A percentile compares a stretch with the other conserved stretches of the same genome.
These are phyloP conservation scores for Neobulgaria alba DNA, from an alignment of 2,329 filamentous ascomycete genomes.

Conservation along the genomic window DNA sequence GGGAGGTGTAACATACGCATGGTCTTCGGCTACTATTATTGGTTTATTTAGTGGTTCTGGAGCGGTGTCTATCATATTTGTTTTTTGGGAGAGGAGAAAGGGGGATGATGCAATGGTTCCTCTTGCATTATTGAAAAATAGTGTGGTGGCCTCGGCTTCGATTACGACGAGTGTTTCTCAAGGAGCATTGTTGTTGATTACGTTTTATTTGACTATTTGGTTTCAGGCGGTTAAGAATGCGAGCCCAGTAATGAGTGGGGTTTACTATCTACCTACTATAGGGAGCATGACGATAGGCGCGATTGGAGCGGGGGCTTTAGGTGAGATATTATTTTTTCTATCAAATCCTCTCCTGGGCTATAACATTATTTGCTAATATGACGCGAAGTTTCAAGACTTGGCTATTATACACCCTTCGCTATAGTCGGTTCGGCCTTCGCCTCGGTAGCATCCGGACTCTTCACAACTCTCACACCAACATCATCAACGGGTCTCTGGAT, in stretches of 20 bases:
- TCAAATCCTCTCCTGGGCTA: background rate
- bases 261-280: conserved; percentile 21
- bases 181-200: conserved; percentile 34
- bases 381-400: conserved; percentile 20
- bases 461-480: background rate
- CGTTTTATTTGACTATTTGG: conserved; percentile 37
- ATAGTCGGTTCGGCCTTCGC: conserved; percentile 26
- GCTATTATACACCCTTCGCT: conserved; percentile 28
- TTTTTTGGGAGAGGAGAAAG: background rate
- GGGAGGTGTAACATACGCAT: conserved; percentile 37
- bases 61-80: conserved; percentile 13
- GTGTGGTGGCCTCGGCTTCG: conserved; percentile 26
- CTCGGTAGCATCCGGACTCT: conserved; percentile 2
- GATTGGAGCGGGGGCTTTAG: conserved; percentile 14
- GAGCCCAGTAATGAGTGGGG: conserved; percentile 20
- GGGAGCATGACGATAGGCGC: conserved; percentile 8
- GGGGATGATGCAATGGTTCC: conserved; percentile 31
- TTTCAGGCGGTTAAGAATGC: conserved; percentile 35
- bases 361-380: background rate
- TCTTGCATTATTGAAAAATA: conserved; percentile 29
- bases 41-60: conserved; percentile 23
- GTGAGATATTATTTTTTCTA: conserved; percentile 7
- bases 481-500: background rate
- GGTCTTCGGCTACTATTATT: conserved; percentile 29
- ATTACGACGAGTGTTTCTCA: conserved; percentile 26